These are phyloP conservation scores for Coccomyxa sp. DNA, from an alignment of 139 green algal species.

Conservation along the genomic window DNA sequence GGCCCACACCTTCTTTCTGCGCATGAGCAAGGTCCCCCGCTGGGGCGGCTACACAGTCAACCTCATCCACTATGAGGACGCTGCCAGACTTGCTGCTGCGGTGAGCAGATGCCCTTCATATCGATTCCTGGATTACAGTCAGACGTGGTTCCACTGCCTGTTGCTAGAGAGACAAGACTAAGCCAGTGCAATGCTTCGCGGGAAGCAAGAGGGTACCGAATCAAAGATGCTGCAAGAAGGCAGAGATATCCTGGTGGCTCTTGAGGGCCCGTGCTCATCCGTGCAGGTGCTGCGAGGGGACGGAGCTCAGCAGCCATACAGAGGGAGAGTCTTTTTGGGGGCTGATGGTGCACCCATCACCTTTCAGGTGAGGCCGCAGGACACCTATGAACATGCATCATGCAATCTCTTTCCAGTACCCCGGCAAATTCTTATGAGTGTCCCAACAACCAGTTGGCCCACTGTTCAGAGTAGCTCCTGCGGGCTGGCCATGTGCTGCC, in stretches of 20 bases:
- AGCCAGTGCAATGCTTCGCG: not conserved
- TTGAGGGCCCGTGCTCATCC: not conserved
- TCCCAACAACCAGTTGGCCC: too few species aligned
- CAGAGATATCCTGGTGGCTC: too few species aligned
- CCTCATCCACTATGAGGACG: constrained; percentile 99
- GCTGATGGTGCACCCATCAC: constrained; percentile 69
- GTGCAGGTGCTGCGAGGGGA: constrained; percentile 5
- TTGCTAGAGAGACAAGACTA: not conserved
- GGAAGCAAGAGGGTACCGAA: too few species aligned
- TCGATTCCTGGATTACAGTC: not conserved
- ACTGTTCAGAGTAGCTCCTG: not conserved
- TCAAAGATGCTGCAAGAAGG: too few species aligned
- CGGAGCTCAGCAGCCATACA: not conserved
- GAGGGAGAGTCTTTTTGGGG: constrained; percentile 57
- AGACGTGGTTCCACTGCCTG: not conserved
- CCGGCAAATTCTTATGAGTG: too few species aligned
- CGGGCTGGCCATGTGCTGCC: not conserved
- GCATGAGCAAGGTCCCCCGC: constrained; percentile 46
- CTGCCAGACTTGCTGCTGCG: constrained; percentile 63
- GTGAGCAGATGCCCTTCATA: constrained; percentile 12
- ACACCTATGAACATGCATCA: not conserved
- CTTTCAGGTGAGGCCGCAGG: constrained; percentile 43
- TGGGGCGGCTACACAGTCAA: constrained; percentile 82
- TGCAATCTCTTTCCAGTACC: not conserved
- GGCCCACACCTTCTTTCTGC: constrained; percentile 92